Evolutionary conservation across 2,329 filamentous ascomycete genomes (phyloP).

Genomic region (Aspergillus texensis): DNA sequence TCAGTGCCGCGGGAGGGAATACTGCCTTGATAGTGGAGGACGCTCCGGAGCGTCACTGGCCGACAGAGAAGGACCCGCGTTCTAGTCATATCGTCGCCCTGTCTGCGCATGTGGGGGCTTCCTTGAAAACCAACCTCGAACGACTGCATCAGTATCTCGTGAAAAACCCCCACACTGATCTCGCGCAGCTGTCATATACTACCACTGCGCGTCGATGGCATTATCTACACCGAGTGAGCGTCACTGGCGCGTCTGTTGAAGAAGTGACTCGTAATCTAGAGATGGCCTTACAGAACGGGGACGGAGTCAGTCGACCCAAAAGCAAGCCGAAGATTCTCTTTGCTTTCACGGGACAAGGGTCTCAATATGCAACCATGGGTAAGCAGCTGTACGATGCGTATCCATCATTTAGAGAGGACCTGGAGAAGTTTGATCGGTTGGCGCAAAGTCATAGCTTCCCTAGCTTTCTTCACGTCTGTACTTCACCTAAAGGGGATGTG

Average conservation of each 20-base stretch:
- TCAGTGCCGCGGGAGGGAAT: conserved; percentile 70
- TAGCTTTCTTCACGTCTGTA: background rate
- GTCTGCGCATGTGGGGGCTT: conserved; percentile 41
- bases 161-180: conserved; percentile 37
- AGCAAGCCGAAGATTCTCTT: no score
- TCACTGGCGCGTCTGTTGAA: background rate
- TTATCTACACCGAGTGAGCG: conserved; percentile 33
- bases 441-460: background rate
- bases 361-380: no score
- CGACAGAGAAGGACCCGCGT: conserved; percentile 51
- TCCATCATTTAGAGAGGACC: no score
- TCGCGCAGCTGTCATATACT: conserved; percentile 64
- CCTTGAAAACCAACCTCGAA: no score
- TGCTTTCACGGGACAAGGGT: no score
- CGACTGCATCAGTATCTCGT: no score
- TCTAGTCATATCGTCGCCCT: conserved; percentile 59
- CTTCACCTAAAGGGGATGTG: conserved; percentile 23
- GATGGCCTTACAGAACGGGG: background rate
- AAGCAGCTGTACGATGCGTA: background rate
- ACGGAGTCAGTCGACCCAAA: no score
- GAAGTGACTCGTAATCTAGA: background rate
- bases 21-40: conserved; percentile 67
- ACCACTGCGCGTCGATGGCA: conserved; percentile 60
- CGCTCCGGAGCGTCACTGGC: conserved; percentile 43
- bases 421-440: background rate